Percentiles rank a stretch among this genome's conserved stretches.
Evolutionary conservation across 192 early-diverging fungal species (phyloP).

Genomic region (Pilobolus umbonatus): DNA sequence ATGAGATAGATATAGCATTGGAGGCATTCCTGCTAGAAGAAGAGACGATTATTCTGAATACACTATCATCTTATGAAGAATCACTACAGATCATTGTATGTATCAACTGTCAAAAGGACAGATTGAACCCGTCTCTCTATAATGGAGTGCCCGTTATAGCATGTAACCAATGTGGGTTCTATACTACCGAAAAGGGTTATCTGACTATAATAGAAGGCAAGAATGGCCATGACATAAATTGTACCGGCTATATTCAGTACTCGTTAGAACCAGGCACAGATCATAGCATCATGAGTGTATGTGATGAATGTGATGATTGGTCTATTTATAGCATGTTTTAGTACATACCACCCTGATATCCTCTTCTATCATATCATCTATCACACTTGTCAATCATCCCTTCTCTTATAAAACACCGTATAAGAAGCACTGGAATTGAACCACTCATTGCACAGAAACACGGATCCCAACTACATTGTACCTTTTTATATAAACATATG

Average conservation of each 20-base stretch:
- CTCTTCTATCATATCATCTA: background rate
- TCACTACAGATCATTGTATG: background rate
- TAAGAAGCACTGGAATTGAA: background rate
- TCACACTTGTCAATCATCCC: background rate
- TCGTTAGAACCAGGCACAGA: background rate
- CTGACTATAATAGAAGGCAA: background rate
- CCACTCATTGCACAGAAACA: no score
- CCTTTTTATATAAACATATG: background rate
- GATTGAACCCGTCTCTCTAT: background rate
- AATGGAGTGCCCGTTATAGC: background rate
- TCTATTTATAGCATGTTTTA: background rate
- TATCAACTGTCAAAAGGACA: background rate
- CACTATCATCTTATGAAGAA: background rate
- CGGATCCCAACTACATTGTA: background rate
- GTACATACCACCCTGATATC: background rate
- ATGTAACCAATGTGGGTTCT: background rate
- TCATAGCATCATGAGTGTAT: background rate
- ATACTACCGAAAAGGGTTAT: background rate
- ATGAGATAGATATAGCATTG: background rate
- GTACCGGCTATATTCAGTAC: background rate
- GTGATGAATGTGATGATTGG: constrained; percentile 8
- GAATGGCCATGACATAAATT: background rate
- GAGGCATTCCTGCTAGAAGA: background rate
- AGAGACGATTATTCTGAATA: background rate
- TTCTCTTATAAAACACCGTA: background rate